phyloP scores from a whole-genome alignment of 2,329 filamentous ascomycete species.

The Calonectria leucothoes region DNA sequence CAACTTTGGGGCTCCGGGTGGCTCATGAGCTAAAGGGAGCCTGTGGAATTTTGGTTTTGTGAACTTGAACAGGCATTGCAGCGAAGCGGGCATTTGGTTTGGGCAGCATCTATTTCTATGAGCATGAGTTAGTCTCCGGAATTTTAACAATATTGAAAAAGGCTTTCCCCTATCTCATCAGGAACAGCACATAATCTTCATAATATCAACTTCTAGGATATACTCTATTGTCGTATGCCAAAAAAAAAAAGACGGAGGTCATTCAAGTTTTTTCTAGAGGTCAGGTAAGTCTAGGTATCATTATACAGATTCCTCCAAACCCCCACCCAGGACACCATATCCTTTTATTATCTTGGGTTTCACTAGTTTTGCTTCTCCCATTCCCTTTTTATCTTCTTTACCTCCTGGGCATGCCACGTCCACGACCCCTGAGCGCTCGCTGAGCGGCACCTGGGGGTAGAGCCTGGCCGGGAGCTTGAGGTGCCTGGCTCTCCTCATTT shows the following conservation, averaged over 20 bases:
- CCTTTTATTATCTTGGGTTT: slow-evolving; percentile 30
- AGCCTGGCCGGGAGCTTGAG: slow-evolving; percentile 81
- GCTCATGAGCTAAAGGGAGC: background rate
- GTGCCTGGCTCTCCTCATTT: slow-evolving; percentile 91
- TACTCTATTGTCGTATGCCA: background rate
- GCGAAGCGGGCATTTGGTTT: slow-evolving; percentile 33
- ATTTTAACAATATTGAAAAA: slow-evolving; percentile 8
- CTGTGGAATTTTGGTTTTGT: background rate
- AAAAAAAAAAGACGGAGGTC: slow-evolving; percentile 31
- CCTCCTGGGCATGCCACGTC: slow-evolving; percentile 90
- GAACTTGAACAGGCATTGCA: slow-evolving; percentile 11
- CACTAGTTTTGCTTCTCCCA: slow-evolving; percentile 27
- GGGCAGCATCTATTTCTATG: slow-evolving; percentile 18
- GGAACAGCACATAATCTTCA: background rate
- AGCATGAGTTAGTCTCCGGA: slow-evolving; percentile 25
- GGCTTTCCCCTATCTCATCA: background rate
- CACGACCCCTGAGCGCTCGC: slow-evolving; percentile 84
- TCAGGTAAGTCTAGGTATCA: slow-evolving; percentile 48
- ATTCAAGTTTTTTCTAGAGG: slow-evolving; percentile 41
- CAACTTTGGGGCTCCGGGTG: slow-evolving; percentile 39
- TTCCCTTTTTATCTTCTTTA: slow-evolving; percentile 53
- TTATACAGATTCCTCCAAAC: slow-evolving; percentile 50
- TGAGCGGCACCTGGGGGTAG: slow-evolving; percentile 88
- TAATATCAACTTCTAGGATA: background rate
- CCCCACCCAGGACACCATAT: slow-evolving; percentile 32